Percentiles rank a stretch among this genome's conserved stretches.
phyloP scores from a whole-genome alignment of 2,329 filamentous ascomycete genomes.

The Dendrostoma leiphaemia region DNA sequence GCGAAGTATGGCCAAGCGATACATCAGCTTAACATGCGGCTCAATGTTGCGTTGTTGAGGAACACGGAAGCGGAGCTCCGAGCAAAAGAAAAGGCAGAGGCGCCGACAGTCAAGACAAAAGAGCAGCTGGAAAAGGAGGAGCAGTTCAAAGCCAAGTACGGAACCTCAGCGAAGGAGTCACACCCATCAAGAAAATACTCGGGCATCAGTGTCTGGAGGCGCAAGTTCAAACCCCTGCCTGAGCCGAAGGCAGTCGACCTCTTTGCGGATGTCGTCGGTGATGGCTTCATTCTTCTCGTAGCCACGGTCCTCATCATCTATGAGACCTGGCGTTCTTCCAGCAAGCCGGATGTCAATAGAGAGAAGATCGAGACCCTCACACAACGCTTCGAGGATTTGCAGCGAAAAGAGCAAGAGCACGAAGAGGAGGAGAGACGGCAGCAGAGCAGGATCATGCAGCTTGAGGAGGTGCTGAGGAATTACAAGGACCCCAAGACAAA shows the following conservation, averaged over 20 bases:
- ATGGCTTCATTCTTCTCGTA: slow-evolving; percentile 61
- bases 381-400: slow-evolving; percentile 47
- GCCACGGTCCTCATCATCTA: slow-evolving; percentile 57
- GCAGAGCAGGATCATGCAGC: slow-evolving; percentile 43
- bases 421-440: slow-evolving; percentile 45
- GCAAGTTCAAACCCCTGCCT: slow-evolving; percentile 61
- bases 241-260: slow-evolving; percentile 65
- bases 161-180: slow-evolving; percentile 38
- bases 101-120: slow-evolving; percentile 64
- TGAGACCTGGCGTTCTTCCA: slow-evolving; percentile 58
- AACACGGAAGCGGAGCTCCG: slow-evolving; percentile 56
- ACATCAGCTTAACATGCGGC: slow-evolving; percentile 66
- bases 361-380: slow-evolving; percentile 52
- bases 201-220: slow-evolving; percentile 52
- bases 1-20: slow-evolving; percentile 62
- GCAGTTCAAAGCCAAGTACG: slow-evolving; percentile 40
- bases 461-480: slow-evolving; percentile 53
- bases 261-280: slow-evolving; percentile 64
- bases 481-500: slow-evolving; percentile 58
- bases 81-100: slow-evolving; percentile 61
- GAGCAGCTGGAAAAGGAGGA: slow-evolving; percentile 58
- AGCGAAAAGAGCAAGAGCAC: slow-evolving; percentile 48
- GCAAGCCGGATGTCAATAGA: slow-evolving; percentile 58
- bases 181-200: slow-evolving; percentile 32
- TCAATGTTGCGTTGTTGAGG: slow-evolving; percentile 58